Conservation (phyloP, 2,329 filamentous ascomycete species). For the Allantophomopsis cytisporea region DNA sequence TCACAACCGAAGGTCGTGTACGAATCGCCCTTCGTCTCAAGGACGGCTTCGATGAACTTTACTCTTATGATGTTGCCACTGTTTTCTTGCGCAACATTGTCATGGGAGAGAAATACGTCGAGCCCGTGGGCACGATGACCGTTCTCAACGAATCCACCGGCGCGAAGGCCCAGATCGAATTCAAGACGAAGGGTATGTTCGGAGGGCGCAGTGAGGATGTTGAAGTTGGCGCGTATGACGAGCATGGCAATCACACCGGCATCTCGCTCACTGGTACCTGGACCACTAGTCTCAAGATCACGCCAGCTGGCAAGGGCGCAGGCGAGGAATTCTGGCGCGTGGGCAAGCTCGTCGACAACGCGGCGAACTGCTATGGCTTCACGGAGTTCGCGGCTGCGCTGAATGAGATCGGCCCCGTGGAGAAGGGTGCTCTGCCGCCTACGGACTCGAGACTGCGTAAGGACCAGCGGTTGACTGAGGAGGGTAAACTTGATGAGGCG, state of each 20-base stretch:
- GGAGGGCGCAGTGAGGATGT: constrained; percentile 89
- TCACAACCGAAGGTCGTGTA: constrained; percentile 82
- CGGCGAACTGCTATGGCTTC: constrained; percentile 72
- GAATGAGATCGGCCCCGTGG: constrained; percentile 77
- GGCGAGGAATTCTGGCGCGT: constrained; percentile 66
- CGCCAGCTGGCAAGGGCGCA: constrained; percentile 44
- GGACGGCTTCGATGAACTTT: constrained; percentile 63
- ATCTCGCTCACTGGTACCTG: constrained; percentile 69
- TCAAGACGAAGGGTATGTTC: constrained; percentile 95
- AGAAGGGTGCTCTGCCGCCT: constrained; percentile 58
- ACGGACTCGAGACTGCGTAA: constrained; percentile 78
- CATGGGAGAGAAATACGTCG: constrained; percentile 94
- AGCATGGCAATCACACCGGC: constrained; percentile 50
- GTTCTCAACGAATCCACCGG: constrained; percentile 75
- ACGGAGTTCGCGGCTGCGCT: constrained; percentile 75
- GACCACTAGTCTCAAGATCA: constrained; percentile 60
- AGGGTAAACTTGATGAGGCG: constrained; percentile 68
- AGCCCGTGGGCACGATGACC: constrained; percentile 83
- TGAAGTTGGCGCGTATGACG: constrained; percentile 56
- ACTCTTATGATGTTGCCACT: constrained; percentile 79
- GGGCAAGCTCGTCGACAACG: constrained; percentile 65
- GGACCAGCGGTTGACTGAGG: constrained; percentile 76
- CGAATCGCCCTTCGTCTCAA: constrained; percentile 56
- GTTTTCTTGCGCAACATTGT: constrained; percentile 93
- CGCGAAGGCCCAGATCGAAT: constrained; percentile 73